Base-by-base conservation (phyloP, 352 stramenopile genomes). In the Pythium brassicae region DNA sequence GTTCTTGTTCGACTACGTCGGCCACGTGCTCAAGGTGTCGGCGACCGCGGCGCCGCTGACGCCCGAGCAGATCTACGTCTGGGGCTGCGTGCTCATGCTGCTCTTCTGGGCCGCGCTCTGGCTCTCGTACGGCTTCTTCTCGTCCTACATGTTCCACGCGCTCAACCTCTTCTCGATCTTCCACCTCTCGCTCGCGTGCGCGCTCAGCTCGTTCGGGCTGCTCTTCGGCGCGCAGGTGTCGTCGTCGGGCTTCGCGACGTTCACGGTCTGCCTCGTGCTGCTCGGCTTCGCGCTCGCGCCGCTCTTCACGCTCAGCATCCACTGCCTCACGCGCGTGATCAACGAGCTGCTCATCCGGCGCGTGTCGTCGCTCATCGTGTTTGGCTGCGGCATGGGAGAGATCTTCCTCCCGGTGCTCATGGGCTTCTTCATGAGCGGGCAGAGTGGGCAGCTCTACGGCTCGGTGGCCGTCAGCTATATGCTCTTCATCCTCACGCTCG, bases 351-450 rank as follows among this genome's bases (percentile, higher is more conserved):
- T 93, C 22, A 88, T 91, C 57, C 72, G 78, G 22, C 79, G 83
- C 47, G 83, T 93, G 43, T 86, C 74, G 49, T 91, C 80, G 50
- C 73, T 93, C n/a, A 87, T 91, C 47, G 80, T 93, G 27, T 93
- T 93, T 67, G 83, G 80, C 44, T 88, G 74, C 57, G 80, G 82
- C 57, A 91, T 89, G 77, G 83, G 83, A 32, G 83, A 93, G 52
- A 66, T 89, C 15, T 93, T 93, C 51, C 80, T 93, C 52, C 83
- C 83, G 2, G 80, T 93, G 52, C 77, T 89, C 52, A 93, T 91
- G 80, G 83, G 83, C 12, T 93, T 93, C 63, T 93, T 93, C 63
- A 93, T 93, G 80, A 83, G 78, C 59, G 76, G 80, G 34, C 80
- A 91, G 64, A 91, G 80, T 43, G 80, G 80, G 23, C 76, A 88